These are phyloP conservation scores for Sporothrix protearum DNA, from an alignment of 2,329 filamentous ascomycete species.

Conservation along the genomic window DNA sequence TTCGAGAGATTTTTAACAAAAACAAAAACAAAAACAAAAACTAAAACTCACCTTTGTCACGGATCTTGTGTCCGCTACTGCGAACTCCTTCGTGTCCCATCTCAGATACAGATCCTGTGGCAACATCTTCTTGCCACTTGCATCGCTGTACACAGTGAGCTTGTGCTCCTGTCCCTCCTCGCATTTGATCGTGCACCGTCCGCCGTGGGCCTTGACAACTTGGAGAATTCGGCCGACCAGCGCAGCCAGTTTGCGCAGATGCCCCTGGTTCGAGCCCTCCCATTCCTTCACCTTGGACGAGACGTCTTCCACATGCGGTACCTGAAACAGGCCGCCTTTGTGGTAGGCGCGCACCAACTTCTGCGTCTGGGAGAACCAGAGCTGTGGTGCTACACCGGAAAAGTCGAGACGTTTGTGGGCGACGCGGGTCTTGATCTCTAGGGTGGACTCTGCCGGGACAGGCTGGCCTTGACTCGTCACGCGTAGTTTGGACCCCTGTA, in stretches of 20 bases:
- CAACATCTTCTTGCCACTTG: neutral
- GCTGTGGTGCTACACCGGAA: conserved; percentile 26
- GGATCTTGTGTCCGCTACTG: neutral
- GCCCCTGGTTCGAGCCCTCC: neutral
- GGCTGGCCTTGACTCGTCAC: neutral
- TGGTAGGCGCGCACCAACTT: conserved; percentile 18
- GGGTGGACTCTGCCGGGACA: neutral
- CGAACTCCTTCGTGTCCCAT: neutral
- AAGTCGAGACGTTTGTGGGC: neutral
- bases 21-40: neutral
- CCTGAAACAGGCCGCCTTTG: neutral
- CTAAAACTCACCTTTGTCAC: neutral
- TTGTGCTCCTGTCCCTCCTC: neutral
- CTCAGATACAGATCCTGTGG: neutral
- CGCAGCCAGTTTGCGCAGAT: neutral
- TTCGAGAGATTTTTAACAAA: too few species aligned
- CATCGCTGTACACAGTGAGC: neutral
- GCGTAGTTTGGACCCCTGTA: neutral
- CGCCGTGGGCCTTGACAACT: neutral
- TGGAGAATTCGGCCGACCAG: neutral
- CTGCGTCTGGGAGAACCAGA: conserved; percentile 17
- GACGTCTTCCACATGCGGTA: neutral
- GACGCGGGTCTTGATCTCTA: conserved; percentile 6
- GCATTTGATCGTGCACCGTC: neutral
- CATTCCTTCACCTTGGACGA: neutral